Percentiles rank a stretch among this genome's conserved stretches.
These are phyloP conservation scores for Lachnellula subtilissima DNA, from an alignment of 2,329 filamentous ascomycete genomes.

Conservation along the genomic window DNA sequence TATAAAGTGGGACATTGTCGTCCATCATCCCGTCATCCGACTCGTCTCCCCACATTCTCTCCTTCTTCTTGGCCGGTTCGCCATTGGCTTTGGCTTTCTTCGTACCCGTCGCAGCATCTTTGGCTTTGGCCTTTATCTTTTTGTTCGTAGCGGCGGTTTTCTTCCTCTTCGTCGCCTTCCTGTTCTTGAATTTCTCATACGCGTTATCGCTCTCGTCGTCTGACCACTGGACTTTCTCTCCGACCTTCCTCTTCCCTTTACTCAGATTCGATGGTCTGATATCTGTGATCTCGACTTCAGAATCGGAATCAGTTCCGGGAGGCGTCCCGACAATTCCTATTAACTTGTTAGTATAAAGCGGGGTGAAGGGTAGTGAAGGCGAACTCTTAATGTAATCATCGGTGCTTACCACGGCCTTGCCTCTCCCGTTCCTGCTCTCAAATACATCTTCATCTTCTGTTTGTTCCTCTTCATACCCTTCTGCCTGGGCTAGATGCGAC, in stretches of 20 bases:
- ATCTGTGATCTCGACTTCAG: slow-evolving; percentile 18
- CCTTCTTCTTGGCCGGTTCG: slow-evolving; percentile 22
- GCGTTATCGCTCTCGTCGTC: slow-evolving; percentile 54
- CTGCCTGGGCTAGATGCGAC: slow-evolving; percentile 12
- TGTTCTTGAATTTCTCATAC: slow-evolving; percentile 61
- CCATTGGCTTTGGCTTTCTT: slow-evolving; percentile 24
- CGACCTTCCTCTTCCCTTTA: slow-evolving; percentile 24
- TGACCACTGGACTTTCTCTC: slow-evolving; percentile 45
- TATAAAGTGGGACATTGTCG: slow-evolving; percentile 61
- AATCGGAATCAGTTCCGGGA: slow-evolving; percentile 15
- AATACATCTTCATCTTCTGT: slow-evolving; percentile 6
- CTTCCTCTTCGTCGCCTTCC: slow-evolving; percentile 50
- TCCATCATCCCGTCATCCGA: slow-evolving; percentile 27
- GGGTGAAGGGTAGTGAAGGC: neutral
- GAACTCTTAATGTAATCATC: slow-evolving; percentile 27
- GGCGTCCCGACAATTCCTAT: slow-evolving; percentile 19
- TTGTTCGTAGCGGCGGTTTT: slow-evolving; percentile 44
- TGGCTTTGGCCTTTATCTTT: slow-evolving; percentile 40
- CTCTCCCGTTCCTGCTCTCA: neutral
- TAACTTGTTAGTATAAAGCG: slow-evolving; percentile 7
- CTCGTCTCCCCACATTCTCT: slow-evolving; percentile 26
- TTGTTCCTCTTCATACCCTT: slow-evolving; percentile 12
- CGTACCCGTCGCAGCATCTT: slow-evolving; percentile 30
- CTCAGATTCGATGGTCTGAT: slow-evolving; percentile 1
- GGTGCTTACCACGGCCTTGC: slow-evolving; percentile 5